Base-by-base conservation (phyloP, 1,284 basidiomycete genomes). In the Neonothopanus nambi region DNA sequence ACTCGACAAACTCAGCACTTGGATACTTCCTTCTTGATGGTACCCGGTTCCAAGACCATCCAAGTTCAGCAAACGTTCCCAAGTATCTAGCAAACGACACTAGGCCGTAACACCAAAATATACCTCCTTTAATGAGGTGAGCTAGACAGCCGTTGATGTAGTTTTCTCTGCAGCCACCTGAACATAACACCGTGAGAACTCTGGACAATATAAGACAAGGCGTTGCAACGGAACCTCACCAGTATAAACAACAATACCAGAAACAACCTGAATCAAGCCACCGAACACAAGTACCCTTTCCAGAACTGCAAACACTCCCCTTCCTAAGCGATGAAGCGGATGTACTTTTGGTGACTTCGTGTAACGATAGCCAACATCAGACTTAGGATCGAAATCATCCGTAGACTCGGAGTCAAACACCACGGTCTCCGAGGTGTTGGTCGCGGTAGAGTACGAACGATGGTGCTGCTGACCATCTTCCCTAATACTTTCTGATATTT, bases 21-120 rank as follows among this genome's bases (percentile, higher is more conserved):
- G 83, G 78, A 44, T 76, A 72, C 53, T 33, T 33, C 54, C 70
- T 70, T 5, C 73, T 72, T 6, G 66, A 66, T 1, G 83, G 84
- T 0, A 82, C 72, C 35, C 79, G 74, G 69, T 98, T 98, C 96
- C 96, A 98, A 5, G 96, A 92, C 95, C 95, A 98, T 2, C 95
- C 95, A 37, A 87, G 72, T 55, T 93, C 87, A 13, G 93, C 83
- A 67, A 89, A 95, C 0, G 92, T 84, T 18, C 96, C 96, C 48
- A 97, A 82, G 74, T 93, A 98, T 18, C 96, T 89, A 23, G 84
- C 89, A 67, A 97, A 98, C 0, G 91, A 87, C 52, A 93, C 71
- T 5, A 98, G 71, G 12, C 95, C 96, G 68, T 95, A 98, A 62
- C 83, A 85, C 85, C 91, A 94, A 73, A 95, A 95, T 58, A 95